Base-by-base conservation (phyloP, 2,329 filamentous ascomycete genomes). In the Nemania abortiva region DNA sequence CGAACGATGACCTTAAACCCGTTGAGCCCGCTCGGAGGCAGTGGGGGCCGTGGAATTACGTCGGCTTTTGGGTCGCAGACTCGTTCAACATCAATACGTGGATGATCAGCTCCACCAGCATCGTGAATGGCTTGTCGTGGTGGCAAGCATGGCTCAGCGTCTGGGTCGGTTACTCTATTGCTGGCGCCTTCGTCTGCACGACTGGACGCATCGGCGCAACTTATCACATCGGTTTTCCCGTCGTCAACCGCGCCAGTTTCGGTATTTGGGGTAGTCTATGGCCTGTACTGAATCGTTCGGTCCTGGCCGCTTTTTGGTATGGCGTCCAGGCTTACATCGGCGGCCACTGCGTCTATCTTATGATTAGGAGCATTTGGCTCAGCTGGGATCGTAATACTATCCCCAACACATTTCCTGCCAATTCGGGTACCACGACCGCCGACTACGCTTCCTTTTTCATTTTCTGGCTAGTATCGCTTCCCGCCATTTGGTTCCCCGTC, bases 141-240 rank as follows among this genome's bases (percentile, higher is more conserved):
- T 97, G 94, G 94, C 93, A 97, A 82, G 91, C 92, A 2, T 94
- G 92, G 91, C 82, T 94, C n/a, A 94, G 92, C 77, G 92, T 97
- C 52, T 95, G 94, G 91, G 82, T 95, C 31, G 94, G 95, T 63
- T 97, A 97, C 78, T 85, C 89, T 47, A 90, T 97, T 72, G 89
- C 94, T 0, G 93, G 86, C 37, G 83, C 82, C 77, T 97, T 97
- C 81, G 87, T 97, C 72, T 91, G 89, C 76, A 70, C 91, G 72
- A 97, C 92, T 6, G 94, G 93, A 72, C 90, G 93, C 57, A 95
- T 97, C 58, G 95, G 94, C 67, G 92, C 94, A 9, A 89, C 88
- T 22, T 97, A 97, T 79, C 94, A 97, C 79, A 93, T 97, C 72
- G 92, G 92, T 1, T 97, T 97, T 78, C 94, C 95, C 0, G 92